Evolutionary conservation across 108 stramenopile species (phyloP).

Genomic region (Nitzschia palea): DNA sequence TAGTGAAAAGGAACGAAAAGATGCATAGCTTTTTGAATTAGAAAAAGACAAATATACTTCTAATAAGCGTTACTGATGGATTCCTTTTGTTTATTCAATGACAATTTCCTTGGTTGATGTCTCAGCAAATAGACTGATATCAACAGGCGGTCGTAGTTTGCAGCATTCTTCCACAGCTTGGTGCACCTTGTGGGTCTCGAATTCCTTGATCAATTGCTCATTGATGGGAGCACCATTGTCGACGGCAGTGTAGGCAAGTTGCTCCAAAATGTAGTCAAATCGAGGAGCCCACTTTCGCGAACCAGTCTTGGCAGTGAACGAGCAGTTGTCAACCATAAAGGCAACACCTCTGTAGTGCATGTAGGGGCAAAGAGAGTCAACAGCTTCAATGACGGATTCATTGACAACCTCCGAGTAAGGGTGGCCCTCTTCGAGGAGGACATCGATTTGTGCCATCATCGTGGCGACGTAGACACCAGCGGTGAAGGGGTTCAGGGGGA

Average conservation of each 20-base stretch:
- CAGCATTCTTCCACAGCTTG: slow-evolving; percentile 93
- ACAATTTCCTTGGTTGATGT: slow-evolving; percentile 97
- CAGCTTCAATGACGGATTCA: slow-evolving; percentile 98
- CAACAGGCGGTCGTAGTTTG: slow-evolving; percentile 94
- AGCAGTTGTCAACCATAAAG: slow-evolving; percentile 99
- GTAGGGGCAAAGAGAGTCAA: slow-evolving; percentile 97
- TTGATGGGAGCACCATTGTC: slow-evolving; percentile 92
- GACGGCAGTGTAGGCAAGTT: slow-evolving; percentile 96
- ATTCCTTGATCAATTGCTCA: slow-evolving; percentile 81
- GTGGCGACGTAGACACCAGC: slow-evolving; percentile 98
- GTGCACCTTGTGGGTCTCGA: slow-evolving; percentile 94
- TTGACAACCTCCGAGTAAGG: slow-evolving; percentile 99
- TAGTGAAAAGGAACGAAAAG: too few species aligned
- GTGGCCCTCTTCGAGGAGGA: slow-evolving; percentile 94
- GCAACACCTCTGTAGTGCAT: slow-evolving; percentile 99
- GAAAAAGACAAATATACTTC: too few species aligned
- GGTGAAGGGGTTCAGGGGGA: slow-evolving; percentile 98
- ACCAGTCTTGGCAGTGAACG: slow-evolving; percentile 97
- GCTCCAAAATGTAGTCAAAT: slow-evolving; percentile 99
- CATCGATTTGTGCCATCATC: slow-evolving; percentile 99
- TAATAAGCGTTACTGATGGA: background rate
- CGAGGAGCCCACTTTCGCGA: slow-evolving; percentile 98
- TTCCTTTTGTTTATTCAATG: slow-evolving; percentile 69
- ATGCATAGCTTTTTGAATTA: too few species aligned
- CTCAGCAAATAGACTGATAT: slow-evolving; percentile 90